Evolutionary conservation across 306 rosid species (phyloP).

Genomic region (Aeschynomene evenia): DNA sequence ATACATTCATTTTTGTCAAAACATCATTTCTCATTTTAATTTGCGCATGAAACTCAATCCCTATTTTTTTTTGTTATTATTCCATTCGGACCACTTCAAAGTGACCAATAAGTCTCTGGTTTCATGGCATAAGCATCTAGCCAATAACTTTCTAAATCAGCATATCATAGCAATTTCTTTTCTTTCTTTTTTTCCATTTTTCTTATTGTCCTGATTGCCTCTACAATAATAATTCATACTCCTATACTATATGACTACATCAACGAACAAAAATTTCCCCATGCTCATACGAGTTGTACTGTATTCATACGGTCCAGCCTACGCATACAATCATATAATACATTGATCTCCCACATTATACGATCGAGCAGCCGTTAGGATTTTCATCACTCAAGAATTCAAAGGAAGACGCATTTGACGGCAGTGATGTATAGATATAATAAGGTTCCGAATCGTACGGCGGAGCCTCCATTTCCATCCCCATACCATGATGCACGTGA

Average conservation of each 20-base stretch:
- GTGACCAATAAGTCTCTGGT: background rate
- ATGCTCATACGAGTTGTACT: slow-evolving; percentile 8
- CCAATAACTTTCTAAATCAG: background rate
- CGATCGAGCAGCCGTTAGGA: slow-evolving; percentile 65
- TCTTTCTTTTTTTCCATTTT: background rate
- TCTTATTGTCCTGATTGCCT: too few relatives aligned
- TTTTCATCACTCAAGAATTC: slow-evolving; percentile 78
- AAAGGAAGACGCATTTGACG: slow-evolving; percentile 41
- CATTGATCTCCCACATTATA: slow-evolving; percentile 37
- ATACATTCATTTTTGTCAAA: too few relatives aligned
- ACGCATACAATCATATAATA: too few relatives aligned
- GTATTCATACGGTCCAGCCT: slow-evolving; percentile 2
- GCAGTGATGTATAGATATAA: slow-evolving; percentile 5
- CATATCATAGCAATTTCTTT: background rate
- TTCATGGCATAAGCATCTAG: background rate
- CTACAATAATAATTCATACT: background rate
- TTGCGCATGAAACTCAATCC: background rate
- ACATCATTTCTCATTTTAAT: too few relatives aligned
- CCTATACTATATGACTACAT: background rate
- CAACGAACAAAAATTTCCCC: slow-evolving; percentile 36
- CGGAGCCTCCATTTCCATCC: background rate
- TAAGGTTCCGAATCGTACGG: slow-evolving; percentile 14
- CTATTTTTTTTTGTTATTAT: too few relatives aligned
- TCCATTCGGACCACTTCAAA: background rate
- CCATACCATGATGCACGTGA: slow-evolving; percentile 20